Base-by-base conservation (phyloP, 192 early-diverging fungal genomes). In the Dimargaris cristalligena region DNA sequence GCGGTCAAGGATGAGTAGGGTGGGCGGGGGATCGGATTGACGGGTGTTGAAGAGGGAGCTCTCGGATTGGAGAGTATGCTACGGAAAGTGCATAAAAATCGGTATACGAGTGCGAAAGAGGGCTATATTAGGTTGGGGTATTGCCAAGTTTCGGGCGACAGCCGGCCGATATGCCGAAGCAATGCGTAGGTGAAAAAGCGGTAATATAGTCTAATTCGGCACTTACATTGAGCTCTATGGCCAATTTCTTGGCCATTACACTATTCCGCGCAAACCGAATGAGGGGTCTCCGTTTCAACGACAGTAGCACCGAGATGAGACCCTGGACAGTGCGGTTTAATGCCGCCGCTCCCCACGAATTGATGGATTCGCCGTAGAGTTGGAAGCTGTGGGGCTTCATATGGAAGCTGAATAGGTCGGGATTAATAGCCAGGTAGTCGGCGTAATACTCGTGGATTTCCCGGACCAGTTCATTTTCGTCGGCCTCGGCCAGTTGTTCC, bases 361-460 rank as follows among this genome's bases (percentile, higher is more conserved):
- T 67, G 13, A 73, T 60, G 31, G 74, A 79, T 46, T 89, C 86
- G 9, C 77, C 80, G 71, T 82, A 97, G 35, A 97, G 62, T 10
- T 78, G 80, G 54, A 75, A 70, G 0, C 63, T 66, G 1, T 81
- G 74, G 13, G 78, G 74, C 51, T 71, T 62, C 34, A 96, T 56
- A 25, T 81, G 80, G 46, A 96, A 71, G 45, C 86, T 85, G 63
- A 86, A 97, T 34, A 94, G 73, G 44, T 89, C 84, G 2, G 82
- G 72, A 55, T 89, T 87, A 50, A 88, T 76, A 14, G 89, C 87
- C 32, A 86, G 79, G 64, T 80, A 97, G 67, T 99, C 96, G 0
- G 87, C 91, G 68, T 80, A 99, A 62, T 84, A 94, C 77, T 99
- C 96, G 73, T 96, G 94, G 11, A 99, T 78, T 70, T 99, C 94